Base-by-base conservation (phyloP, 192 early-diverging fungal species). In the Irineochytrium annulatum region DNA sequence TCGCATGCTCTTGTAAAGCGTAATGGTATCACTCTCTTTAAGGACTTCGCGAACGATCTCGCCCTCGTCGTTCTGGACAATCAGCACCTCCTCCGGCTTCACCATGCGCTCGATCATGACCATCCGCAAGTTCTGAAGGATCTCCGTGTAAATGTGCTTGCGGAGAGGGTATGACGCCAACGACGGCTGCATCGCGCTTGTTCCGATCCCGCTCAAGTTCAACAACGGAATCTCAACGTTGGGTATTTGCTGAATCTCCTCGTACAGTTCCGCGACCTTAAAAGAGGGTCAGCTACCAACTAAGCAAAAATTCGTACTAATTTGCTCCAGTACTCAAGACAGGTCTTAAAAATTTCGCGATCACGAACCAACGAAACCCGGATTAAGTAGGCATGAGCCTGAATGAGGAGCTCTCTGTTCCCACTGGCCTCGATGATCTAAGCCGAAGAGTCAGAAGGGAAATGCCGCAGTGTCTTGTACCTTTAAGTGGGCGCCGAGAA, bases 91-190 rank as follows among this genome's bases (percentile, higher is more conserved):
- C 72, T 99, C 95, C 31, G 97, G 97, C 53, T 92, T 91, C 31
- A 95, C 95, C 97, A 99, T 99, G 55, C 90, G 82, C 68, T 95
- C 93, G 66, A 99, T 99, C 93, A 98, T 95, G 20, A 97, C 92
- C 6, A 88, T 77, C 43, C 97, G 91, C 53, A 99, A 80, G 28
- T 82, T 82, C 3, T 90, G 83, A 22, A 99, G 80, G 19, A 94
- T 75, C 34, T 87, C 84, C n/a, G 79, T 72, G 68, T 99, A 99
- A 62, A 92, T 76, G 66, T 83, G 77, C 49, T 92, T 91, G 48
- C 95, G 86, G 13, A 77, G 57, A 24, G 72, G 65, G 26, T 63
- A 68, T 26, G 69, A 72, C 49, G 19, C 27, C 4, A 41, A 28
- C 14, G 46, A 8, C 6, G 46, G 46, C 46, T 49, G 46, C 11